phyloP scores from a whole-genome alignment of 2,329 filamentous ascomycete genomes.

The Cladobotryum protrusum region DNA sequence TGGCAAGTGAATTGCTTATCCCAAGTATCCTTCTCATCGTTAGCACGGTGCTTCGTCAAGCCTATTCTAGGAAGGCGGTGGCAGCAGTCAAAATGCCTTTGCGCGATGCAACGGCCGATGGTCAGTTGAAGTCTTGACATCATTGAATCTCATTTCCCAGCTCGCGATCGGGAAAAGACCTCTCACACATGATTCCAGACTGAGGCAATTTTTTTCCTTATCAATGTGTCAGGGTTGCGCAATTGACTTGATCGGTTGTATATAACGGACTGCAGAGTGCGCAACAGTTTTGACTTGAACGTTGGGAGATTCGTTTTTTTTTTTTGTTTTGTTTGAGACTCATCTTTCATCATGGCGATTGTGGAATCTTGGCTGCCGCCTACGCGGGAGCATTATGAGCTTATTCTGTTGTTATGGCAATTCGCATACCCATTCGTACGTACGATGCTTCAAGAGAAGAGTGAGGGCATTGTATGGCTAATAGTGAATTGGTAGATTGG shows the following conservation, averaged over 20 bases:
- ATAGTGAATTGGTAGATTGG: constrained; percentile 49
- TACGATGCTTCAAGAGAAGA: background rate
- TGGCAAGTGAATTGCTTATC: no score
- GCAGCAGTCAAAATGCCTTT: background rate
- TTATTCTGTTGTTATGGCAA: constrained; percentile 46
- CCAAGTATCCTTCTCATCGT: no score
- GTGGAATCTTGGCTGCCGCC: constrained; percentile 52
- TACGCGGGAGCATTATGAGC: constrained; percentile 51
- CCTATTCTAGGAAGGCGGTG: constrained; percentile 3
- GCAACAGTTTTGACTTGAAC: no score
- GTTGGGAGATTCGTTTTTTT: no score
- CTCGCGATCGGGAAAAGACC: background rate
- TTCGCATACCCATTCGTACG: constrained; percentile 47
- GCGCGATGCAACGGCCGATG: no score
- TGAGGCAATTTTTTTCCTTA: constrained; percentile 1
- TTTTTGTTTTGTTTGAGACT: background rate
- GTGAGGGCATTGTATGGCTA: constrained; percentile 7
- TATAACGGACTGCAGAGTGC: background rate
- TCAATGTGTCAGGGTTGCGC: background rate
- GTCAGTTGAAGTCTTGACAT: no score
- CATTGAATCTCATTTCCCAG: background rate
- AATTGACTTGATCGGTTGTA: background rate
- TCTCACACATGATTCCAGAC: background rate
- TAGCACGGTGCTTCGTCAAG: no score
- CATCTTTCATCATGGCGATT: constrained; percentile 34